These are phyloP conservation scores for Mycosphaerella arachidis DNA, from an alignment of 2,329 filamentous ascomycete genomes.

Conservation along the genomic window DNA sequence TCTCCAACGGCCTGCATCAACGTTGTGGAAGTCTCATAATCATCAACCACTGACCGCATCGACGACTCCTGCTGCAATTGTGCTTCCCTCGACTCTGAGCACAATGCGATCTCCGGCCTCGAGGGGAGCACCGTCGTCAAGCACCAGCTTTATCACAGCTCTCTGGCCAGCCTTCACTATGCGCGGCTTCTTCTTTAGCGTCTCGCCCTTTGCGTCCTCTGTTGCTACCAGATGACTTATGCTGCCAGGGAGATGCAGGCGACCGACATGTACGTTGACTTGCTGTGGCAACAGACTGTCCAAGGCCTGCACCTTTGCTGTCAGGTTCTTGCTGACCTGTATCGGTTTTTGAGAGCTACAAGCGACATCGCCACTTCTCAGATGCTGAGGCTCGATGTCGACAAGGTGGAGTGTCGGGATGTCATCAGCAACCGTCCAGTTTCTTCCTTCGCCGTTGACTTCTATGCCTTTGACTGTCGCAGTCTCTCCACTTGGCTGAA, in stretches of 20 bases:
- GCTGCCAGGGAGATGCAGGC: conserved; percentile 71
- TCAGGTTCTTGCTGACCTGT: conserved; percentile 66
- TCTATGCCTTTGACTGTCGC: conserved; percentile 79
- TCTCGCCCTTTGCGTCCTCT: conserved; percentile 69
- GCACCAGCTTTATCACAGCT: conserved; percentile 59
- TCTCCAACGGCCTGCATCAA: not conserved
- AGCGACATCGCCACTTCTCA: conserved; percentile 76
- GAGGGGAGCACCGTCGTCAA: conserved; percentile 67
- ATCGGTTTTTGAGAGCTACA: conserved; percentile 63
- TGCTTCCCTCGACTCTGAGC: conserved; percentile 72
- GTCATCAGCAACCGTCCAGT: conserved; percentile 92
- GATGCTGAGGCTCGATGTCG: conserved; percentile 73
- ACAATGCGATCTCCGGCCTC: conserved; percentile 78
- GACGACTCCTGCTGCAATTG: conserved; percentile 80
- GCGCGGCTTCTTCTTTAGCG: conserved; percentile 76
- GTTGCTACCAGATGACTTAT: conserved; percentile 68
- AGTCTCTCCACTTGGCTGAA: conserved; percentile 76
- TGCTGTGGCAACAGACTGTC: conserved; percentile 84
- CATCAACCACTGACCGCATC: conserved; percentile 34
- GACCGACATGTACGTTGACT: conserved; percentile 82
- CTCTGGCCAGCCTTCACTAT: conserved; percentile 76
- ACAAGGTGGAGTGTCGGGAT: conserved; percentile 78
- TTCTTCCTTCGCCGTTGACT: conserved; percentile 64
- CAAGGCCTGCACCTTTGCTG: conserved; percentile 80
- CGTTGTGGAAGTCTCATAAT: not conserved